Evolutionary conservation across 495 filamentous ascomycete species (phyloP).

Genomic region (Trichocladium antarcticum): DNA sequence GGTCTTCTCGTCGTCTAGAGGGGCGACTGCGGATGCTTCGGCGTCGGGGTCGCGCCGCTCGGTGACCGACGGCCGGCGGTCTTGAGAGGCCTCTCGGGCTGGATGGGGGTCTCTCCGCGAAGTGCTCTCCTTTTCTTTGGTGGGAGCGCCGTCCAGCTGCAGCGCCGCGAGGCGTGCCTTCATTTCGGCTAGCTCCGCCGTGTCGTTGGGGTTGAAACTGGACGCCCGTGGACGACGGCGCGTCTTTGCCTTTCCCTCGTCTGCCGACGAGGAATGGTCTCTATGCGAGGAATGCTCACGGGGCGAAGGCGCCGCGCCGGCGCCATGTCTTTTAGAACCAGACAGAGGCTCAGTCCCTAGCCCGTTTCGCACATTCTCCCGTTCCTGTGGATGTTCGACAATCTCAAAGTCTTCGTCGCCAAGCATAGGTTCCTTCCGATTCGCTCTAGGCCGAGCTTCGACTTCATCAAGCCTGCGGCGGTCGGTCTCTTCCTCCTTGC

Average conservation of each 20-base stretch:
- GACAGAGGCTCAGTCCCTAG: slow-evolving; percentile 18
- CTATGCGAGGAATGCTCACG: slow-evolving; percentile 18
- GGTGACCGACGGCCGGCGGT: too few species aligned
- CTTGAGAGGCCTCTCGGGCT: slow-evolving; percentile 22
- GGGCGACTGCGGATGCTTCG: slow-evolving; percentile 17
- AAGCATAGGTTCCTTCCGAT: slow-evolving; percentile 20
- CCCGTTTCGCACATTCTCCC: slow-evolving; percentile 14
- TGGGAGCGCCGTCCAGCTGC: slow-evolving; percentile 7
- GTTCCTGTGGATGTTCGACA: slow-evolving; percentile 24
- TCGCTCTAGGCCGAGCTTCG: slow-evolving; percentile 18
- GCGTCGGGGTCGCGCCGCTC: slow-evolving; percentile 17
- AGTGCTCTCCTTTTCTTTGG: slow-evolving; percentile 25
- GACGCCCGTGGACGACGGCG: slow-evolving; percentile 29
- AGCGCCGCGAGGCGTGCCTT: slow-evolving; percentile 36
- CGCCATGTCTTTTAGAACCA: slow-evolving; percentile 12
- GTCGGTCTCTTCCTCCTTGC: slow-evolving; percentile 17
- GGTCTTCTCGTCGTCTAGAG: slow-evolving; percentile 31
- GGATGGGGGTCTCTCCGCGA: slow-evolving; percentile 12
- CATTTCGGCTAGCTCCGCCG: slow-evolving; percentile 34
- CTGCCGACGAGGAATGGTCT: too few species aligned
- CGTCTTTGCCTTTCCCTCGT: slow-evolving; percentile 16
- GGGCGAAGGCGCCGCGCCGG: slow-evolving; percentile 5
- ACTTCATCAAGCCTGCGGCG: slow-evolving; percentile 7
- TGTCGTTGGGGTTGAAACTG: slow-evolving; percentile 43
- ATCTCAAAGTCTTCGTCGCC: slow-evolving; percentile 31